Base-by-base conservation (phyloP, 2,329 filamentous ascomycete species). In the Alternaria consortialis region DNA sequence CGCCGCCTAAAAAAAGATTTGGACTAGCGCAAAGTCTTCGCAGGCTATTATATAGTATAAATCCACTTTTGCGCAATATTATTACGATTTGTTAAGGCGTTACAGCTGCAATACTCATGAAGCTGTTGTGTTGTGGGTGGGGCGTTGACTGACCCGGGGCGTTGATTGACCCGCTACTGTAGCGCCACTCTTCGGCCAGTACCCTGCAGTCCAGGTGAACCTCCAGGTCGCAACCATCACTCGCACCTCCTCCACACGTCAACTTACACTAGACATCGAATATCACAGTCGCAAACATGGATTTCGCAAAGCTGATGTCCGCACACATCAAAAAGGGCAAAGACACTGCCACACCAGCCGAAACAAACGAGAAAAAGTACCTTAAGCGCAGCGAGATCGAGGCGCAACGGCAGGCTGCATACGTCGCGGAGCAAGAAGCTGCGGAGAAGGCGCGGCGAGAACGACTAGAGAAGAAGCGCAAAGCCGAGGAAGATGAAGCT, bases 291-390 rank as follows among this genome's bases (percentile, higher is more conserved):
- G 48, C 51, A 63, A 65, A 63, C 68, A 99, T 99, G 95, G 94
- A 99, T 80, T 99, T 99, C 83, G 93, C 93, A 63, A 88, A 93
- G 36, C 84, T 99, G 48, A 97, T 99, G 92, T 89, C 91, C 73
- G 91, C 93, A 76, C 93, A 97, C 80, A 95, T 99, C 74, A 88
- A 91, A 73, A 96, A 95, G 79, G 85, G 90, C 69, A 92, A 92
- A 79, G 81, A 85, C 56, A 68, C 80, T 42, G 68, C 80, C 42
- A 69, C 81, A 53, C 50, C 70, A 15, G 65, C 79, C 23, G 63
- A 75, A 48, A 52, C 76, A 25, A 63, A 71, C 27, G 69, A 75
- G 40, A 78, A 81, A 15, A 97, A 97, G 80, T 98, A 93, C 78
- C 81, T 92, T 65, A 93, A 92, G 71, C 92, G 93, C 67, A 89